Evolutionary conservation across 129 eudicot genomes (phyloP).

Genomic region (Saposhnikovia divaricata): DNA sequence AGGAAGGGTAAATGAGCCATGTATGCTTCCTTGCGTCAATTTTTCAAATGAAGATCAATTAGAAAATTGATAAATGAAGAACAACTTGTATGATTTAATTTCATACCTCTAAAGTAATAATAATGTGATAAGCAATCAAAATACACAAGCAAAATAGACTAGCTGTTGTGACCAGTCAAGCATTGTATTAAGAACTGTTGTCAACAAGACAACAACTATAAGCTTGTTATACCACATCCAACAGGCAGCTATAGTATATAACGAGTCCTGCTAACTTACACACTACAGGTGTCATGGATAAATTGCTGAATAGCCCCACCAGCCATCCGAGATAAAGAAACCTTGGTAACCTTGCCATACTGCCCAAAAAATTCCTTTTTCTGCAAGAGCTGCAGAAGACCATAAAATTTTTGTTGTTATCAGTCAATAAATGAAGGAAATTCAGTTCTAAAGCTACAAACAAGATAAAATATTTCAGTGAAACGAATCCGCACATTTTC

Average conservation of each 20-base stretch:
- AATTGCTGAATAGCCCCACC: conserved; percentile 86
- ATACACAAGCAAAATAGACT: neutral
- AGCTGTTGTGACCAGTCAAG: neutral
- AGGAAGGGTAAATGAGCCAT: neutral
- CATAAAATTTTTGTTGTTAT: conserved; percentile 6
- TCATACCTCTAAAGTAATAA: neutral
- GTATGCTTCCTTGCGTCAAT: neutral
- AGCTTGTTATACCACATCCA: neutral
- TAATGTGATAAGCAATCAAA: neutral
- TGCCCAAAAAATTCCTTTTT: conserved; percentile 69
- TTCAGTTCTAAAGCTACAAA: neutral
- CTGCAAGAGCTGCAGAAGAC: conserved; percentile 49
- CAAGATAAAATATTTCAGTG: neutral
- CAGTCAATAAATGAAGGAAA: conserved; percentile 3
- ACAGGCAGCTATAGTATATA: neutral
- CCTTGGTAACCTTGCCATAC: conserved; percentile 75
- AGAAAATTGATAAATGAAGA: neutral
- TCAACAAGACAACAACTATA: neutral
- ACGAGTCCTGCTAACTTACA: conserved; percentile 37
- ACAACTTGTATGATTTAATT: neutral
- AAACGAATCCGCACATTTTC: conserved; percentile 51
- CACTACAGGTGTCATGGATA: conserved; percentile 74
- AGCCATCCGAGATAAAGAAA: conserved; percentile 77
- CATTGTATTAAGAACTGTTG: neutral
- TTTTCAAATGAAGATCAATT: neutral